Base-by-base conservation (phyloP, 345 rosid species). In the Durio zibethinus region DNA sequence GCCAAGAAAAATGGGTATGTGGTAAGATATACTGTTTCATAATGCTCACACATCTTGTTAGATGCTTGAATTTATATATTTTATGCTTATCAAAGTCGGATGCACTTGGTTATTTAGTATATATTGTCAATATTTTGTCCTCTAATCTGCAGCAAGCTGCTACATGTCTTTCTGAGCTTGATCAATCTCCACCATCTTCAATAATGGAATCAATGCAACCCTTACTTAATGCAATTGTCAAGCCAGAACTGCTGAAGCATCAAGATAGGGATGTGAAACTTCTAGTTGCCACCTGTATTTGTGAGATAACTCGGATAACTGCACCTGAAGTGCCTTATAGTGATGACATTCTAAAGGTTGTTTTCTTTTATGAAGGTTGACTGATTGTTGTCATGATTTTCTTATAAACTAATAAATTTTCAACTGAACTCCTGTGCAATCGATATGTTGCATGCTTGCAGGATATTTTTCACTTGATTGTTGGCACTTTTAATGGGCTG, bases 311-410 rank as follows among this genome's bases (percentile, higher is more conserved):
- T 73, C 90, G 99, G 65, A 89, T 96, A 63, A 92, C 99, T 75
- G 99, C 99, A 45, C 99, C 99, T 42, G 97, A 92, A 83, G 94
- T 97, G 66, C 98, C 99, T 73, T 96, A 93, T 68, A 85, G 79
- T 72, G 99, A 92, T 84, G 94, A 87, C 53, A 83, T 87, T 76
- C 79, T 96, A 79, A 96, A 91, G 98, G 98, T 93, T 76, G 62
- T n/a, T 72, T 73, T 81, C 43, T 75, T 67, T 54, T 73, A 57
- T 74, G 9, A 56, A 57, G 53, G 73, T 76, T 38, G 38, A 73
- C 60, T 73, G 53, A 36, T 67, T 72, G 73, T 76, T n/a, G 50
- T 72, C 72, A 64, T 25, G 29, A 38, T 69, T 68, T 25, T 68
- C 50, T 16, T 72, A 33, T 11, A 40, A 43, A 59, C n/a, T 48